Base-by-base conservation (phyloP, 2,329 filamentous ascomycete species). In the Penicillium brevicompactum region DNA sequence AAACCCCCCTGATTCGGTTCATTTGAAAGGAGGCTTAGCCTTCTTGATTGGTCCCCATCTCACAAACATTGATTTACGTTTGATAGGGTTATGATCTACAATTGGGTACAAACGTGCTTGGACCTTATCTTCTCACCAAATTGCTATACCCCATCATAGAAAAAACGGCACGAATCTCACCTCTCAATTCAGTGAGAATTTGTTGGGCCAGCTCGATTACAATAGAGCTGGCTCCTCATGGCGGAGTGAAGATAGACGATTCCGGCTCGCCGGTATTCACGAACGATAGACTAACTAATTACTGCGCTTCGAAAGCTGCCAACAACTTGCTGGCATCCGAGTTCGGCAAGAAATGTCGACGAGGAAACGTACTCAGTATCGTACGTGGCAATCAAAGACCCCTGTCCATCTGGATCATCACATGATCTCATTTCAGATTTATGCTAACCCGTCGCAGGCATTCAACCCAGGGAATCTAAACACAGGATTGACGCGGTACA, bases 51-150 rank as follows among this genome's bases (percentile, higher is more conserved):
- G 8, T 14, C 13, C 16, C 3, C 1, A 38, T 10, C 34, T 38
- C 2, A 7, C 13, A 8, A 27, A 8, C 13, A 38, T 21, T 41
- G n/a, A 41, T 16, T 3, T 41, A 6, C 9, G 18, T 41, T 41
- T 18, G 2, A 41, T 41, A 41, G 38, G 38, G 72, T 24, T 68
- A 72, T 55, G 74, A 78, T 44, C 45, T 73, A 9, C 70, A 74
- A 31, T 51, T 76, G 9, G 74, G 72, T 13, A 73, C 68, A 3
- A 77, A 78, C 53, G 65, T 65, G 41, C 43, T 77, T 1, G 75
- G 64, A 1, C 70, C 72, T 2, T 76, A 71, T 49, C 58, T 77
- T 1, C 74, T 78, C 51, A 75, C 73, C 3, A 71, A 73, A 34
- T 61, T 76, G 0, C 64, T 77, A 2, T 67, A 64, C 4, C 75